Base-by-base conservation (phyloP, 139 green algal species). In the Trebouxia sp. region DNA sequence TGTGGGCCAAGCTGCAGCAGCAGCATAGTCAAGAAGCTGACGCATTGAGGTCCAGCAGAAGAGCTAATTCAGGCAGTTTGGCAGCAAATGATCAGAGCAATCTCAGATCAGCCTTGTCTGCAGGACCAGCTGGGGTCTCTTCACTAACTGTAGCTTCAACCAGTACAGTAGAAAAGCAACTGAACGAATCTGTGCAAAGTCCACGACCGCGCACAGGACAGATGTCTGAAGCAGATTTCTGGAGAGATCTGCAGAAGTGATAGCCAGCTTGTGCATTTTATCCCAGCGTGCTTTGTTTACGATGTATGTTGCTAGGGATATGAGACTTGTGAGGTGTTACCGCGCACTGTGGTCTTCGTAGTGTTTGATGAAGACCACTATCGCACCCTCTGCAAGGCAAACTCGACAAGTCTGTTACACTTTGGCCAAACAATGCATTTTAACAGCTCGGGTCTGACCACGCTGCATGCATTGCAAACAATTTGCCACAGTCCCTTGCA, bases 1-100 rank as follows among this genome's bases (percentile, higher is more conserved):
- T 82, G 6, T 86, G 82, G 82, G 47, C 78, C 32, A 50, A 62
- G 37, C 67, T 86, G 78, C 78, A 84, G 82, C 66, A 86, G 78
- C 78, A 86, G 82, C 82, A 84, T 43, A 65, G 45, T 17, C 30
- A n/a, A 22, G 48, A 80, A 11, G 20, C 82, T 28, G 39, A 51
- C 4, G 62, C 45, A 42, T 65, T 35, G 14, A 72, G 62, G 35
- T 22, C 43, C 5, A 72, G 12, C 35, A 72, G 62, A 43, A 17
- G 62, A n/a, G 32, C 32, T 28, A 72, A 72, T 35, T 72, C 62
- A n/a, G 62, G 32, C 15, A 53, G 47, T 28, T 15, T 45, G 62
- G n/a, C 32, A 14, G 28, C 62, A 30, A 35, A 41, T 17, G 28
- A 10, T n/a, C 42, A 72, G 2, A 32, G 32, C 12, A 43, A 45